Conservation (phyloP, 306 rosid genomes). For the Casuarina glauca region DNA sequence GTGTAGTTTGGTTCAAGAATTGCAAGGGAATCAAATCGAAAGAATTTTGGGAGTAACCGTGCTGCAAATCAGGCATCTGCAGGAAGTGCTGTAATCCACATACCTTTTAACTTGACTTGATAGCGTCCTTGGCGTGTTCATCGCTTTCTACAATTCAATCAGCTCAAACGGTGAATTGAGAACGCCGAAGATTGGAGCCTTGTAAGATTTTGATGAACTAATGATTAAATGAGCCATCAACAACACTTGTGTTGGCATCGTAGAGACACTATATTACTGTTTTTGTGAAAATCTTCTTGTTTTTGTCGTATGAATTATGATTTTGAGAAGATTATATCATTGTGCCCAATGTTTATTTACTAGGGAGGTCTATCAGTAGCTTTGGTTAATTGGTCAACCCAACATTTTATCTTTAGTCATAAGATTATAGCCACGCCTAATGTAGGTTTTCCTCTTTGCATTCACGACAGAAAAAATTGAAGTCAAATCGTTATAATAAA, state of each 20-base stretch:
- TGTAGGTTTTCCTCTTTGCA: no score
- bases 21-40: slow-evolving; percentile 87
- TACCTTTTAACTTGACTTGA: slow-evolving; percentile 33
- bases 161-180: not conserved
- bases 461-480: no score
- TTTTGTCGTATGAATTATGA: not conserved
- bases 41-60: slow-evolving; percentile 88
- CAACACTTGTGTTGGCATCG: not conserved
- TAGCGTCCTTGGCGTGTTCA: not conserved
- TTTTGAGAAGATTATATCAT: not conserved
- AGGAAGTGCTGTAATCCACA: slow-evolving; percentile 73
- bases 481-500: no score
- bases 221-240: not conserved
- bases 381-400: no score
- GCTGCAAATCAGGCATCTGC: slow-evolving; percentile 97
- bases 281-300: not conserved
- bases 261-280: not conserved
- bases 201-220: no score
- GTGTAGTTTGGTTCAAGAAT: slow-evolving; percentile 95
- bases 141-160: not conserved
- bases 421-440: no score
- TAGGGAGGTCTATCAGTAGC: no score
- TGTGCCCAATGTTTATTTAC: no score
- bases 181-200: no score
- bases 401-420: no score